phyloP scores from a whole-genome alignment of 257 asterid genomes.

The Mitragyna speciosa region DNA sequence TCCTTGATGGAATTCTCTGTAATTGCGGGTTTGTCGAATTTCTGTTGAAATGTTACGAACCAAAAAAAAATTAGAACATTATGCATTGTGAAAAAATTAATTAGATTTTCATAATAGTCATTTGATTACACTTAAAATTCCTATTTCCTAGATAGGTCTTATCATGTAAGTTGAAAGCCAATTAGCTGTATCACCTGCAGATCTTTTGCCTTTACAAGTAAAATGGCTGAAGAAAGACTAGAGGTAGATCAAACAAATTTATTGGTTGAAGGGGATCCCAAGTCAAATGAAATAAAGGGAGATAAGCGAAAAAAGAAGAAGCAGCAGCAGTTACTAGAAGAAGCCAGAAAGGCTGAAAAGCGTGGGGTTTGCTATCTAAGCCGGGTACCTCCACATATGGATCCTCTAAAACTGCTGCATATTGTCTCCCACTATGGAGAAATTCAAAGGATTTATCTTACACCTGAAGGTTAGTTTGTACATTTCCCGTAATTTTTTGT shows the following conservation, averaged over 20 bases:
- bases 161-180: no score
- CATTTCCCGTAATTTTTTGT: neutral
- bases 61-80: no score
- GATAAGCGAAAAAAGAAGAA: conserved; percentile 38
- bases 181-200: neutral
- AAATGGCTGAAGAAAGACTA: conserved; percentile 52
- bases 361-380: conserved; percentile 87
- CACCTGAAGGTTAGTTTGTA: conserved; percentile 62
- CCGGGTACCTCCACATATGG: conserved; percentile 89
- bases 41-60: no score
- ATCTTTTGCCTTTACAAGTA: neutral
- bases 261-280: conserved; percentile 22
- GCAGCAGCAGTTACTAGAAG: conserved; percentile 46
- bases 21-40: no score
- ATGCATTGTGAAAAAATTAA: no score
- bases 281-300: conserved; percentile 26
- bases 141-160: no score
- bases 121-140: no score
- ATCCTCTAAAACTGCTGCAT: conserved; percentile 72
- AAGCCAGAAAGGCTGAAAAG: conserved; percentile 52
- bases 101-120: no score
- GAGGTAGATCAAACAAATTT: conserved; percentile 22
- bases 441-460: conserved; percentile 71
- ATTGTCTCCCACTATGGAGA: conserved; percentile 71
- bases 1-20: no score